phyloP scores from a whole-genome alignment of 345 rosid genomes.

The Pelargonium nanum region DNA sequence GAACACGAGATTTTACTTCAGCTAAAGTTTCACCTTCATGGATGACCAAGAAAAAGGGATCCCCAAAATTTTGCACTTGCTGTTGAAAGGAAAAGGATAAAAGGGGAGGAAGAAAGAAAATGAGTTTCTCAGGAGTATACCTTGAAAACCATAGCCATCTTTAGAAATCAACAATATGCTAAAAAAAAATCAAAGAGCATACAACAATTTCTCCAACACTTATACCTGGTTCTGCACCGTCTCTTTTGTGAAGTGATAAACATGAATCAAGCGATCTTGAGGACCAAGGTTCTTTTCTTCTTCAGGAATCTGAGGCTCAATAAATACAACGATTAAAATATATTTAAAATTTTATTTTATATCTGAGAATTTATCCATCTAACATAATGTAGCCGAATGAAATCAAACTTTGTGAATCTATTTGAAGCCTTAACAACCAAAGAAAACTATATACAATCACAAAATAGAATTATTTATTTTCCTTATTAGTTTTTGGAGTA shows the following conservation, averaged over 20 bases:
- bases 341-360: neutral
- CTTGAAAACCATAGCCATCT: neutral
- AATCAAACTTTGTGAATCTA: neutral
- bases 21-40: slow-evolving; percentile 83
- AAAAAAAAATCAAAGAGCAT: neutral
- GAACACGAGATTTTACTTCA: slow-evolving; percentile 53
- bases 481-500: too few relatives aligned
- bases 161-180: neutral
- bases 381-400: neutral
- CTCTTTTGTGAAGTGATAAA: slow-evolving; percentile 79
- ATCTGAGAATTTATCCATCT: neutral
- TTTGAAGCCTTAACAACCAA: neutral
- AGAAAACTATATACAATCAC: neutral
- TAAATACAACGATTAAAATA: neutral
- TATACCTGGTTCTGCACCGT: slow-evolving; percentile 68
- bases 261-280: slow-evolving; percentile 73
- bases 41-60: slow-evolving; percentile 88
- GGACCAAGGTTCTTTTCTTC: slow-evolving; percentile 85
- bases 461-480: too few relatives aligned
- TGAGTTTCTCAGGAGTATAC: too few relatives aligned
- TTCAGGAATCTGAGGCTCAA: slow-evolving; percentile 53
- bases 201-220: neutral
- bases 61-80: slow-evolving; percentile 95
- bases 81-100: slow-evolving; percentile 22
- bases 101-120: neutral